A percentile compares a stretch with the other conserved stretches of the same genome.
These are phyloP conservation scores for Entoloma clypeatum DNA, from an alignment of 1,284 basidiomycete genomes.

Conservation along the genomic window DNA sequence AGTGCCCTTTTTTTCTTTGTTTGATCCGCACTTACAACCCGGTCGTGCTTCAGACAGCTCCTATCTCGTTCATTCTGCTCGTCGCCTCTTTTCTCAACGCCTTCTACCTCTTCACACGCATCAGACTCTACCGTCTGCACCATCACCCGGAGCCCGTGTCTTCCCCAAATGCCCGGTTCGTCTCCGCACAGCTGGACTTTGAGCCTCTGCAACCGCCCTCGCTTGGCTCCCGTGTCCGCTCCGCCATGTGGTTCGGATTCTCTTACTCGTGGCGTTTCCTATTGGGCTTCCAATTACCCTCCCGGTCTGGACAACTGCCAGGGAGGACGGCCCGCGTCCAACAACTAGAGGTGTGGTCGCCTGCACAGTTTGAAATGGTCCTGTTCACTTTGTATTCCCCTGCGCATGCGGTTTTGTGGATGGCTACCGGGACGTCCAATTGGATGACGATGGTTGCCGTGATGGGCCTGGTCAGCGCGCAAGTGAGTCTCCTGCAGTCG, in stretches of 20 bases:
- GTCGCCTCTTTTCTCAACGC: conserved; percentile 50
- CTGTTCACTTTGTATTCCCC: conserved; percentile 78
- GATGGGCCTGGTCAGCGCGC: conserved; percentile 61
- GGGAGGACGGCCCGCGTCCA: conserved; percentile 53
- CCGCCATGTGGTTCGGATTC: conserved; percentile 45
- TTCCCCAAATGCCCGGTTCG: conserved; percentile 64
- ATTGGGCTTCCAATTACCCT: conserved; percentile 55
- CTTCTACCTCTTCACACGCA: conserved; percentile 63
- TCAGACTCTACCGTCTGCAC: conserved; percentile 63
- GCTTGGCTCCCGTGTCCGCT: conserved; percentile 31
- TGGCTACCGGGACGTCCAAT: conserved; percentile 63
- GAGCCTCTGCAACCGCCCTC: conserved; percentile 40
- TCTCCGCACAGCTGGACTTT: conserved; percentile 47
- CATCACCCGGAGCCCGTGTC: conserved; percentile 57
- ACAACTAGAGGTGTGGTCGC: conserved; percentile 74
- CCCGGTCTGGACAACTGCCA: conserved; percentile 37
- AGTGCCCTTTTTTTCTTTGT: conserved; percentile 25
- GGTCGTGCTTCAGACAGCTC: conserved; percentile 48
- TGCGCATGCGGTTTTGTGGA: conserved; percentile 68
- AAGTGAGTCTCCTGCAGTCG: conserved; percentile 45
- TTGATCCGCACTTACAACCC: conserved; percentile 5
- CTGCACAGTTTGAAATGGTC: conserved; percentile 65
- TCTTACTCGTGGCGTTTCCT: conserved; percentile 62
- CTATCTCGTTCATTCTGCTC: conserved; percentile 52
- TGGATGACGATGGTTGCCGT: conserved; percentile 67